Base-by-base conservation (phyloP, 1,284 basidiomycete species). In the Tilletia caries region DNA sequence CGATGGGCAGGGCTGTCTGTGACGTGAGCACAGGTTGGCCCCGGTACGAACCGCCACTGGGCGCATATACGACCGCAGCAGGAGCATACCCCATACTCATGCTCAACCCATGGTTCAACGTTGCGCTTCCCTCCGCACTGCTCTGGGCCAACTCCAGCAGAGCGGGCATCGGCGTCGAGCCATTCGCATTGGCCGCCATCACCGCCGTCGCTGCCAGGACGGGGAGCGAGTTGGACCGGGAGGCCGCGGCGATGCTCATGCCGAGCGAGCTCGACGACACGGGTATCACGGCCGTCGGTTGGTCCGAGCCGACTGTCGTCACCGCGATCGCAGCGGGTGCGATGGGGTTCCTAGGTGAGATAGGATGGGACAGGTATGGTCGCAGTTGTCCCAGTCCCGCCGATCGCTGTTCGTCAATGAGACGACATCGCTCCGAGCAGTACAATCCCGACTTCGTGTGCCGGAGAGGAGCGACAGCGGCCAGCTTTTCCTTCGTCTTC, bases 391-490 rank as follows among this genome's bases (percentile, higher is more conserved):
- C 75, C 2, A 77, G 70, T 3, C 76, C 77, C 13, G 73, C 71
- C 3, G 73, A 71, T 23, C 75, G 75, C 46, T 77, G 72, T 65
- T 77, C 72, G 62, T 79, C 78, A 62, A 79, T 79, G 32, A 70
- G 32, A 8, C 77, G 74, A 52, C 78, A 79, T 67, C 78, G 73
- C 60, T 79, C 77, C 18, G 78, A 79, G 67, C 78, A 79, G 69
- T 78, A 79, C 65, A 79, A 74, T 2, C 75, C 76, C 1, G 74
- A 66, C 2, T 73, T 71, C 67, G 71, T 77, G 64, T 67, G 70
- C 67, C 70, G 58, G 18, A 18, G 58, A 34, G 58, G 20, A 25
- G 20, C 48, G 20, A 25, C 48, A 8, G 6, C 48, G 13, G 10
- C 32, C 32, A 29, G 2, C 12, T 62, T 34, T 25, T 62, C 58